Conservation (phyloP, 352 stramenopile genomes). For the Phytophthora pinifolia region DNA sequence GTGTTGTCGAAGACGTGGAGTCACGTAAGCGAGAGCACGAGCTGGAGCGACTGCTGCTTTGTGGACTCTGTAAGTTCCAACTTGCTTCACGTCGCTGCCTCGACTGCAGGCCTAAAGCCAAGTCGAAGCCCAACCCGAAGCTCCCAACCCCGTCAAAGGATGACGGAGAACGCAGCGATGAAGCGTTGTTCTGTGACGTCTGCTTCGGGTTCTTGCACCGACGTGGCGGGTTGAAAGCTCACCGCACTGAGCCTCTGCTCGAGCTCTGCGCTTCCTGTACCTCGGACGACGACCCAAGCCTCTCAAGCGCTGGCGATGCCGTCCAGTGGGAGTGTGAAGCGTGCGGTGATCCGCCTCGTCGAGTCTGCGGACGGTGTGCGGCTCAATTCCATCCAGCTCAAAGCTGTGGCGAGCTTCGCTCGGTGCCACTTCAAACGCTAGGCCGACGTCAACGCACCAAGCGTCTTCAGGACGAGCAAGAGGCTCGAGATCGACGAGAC, state of each 20-base stretch:
- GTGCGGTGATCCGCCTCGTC: conserved; percentile 24
- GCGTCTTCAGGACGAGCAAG: conserved; percentile 36
- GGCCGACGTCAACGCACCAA: conserved; percentile 40
- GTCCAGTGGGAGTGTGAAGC: conserved; percentile 54
- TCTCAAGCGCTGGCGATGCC: conserved; percentile 16
- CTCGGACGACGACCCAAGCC: conserved; percentile 12
- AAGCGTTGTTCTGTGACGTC: conserved; percentile 61
- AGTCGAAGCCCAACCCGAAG: conserved; percentile 2
- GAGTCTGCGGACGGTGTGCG: conserved; percentile 51
- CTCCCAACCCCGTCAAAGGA: background rate
- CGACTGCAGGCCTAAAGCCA: conserved; percentile 31
- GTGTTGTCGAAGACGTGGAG: background rate
- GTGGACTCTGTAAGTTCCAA: conserved; percentile 66
- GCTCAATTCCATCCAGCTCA: conserved; percentile 41
- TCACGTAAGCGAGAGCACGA: conserved; percentile 28
- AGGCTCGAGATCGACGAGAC: conserved; percentile 47
- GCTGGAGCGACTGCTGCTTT: conserved; percentile 43
- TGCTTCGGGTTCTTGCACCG: conserved; percentile 63
- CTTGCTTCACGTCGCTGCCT: conserved; percentile 53
- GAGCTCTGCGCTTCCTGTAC: conserved; percentile 49
- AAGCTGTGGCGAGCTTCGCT: conserved; percentile 40
- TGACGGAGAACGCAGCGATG: conserved; percentile 9
- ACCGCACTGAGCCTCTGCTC: conserved; percentile 41
- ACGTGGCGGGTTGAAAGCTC: conserved; percentile 41
- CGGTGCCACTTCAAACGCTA: conserved; percentile 38